These are phyloP conservation scores for Colletotrichum liaoningense DNA, from an alignment of 2,329 filamentous ascomycete species.

Conservation along the genomic window DNA sequence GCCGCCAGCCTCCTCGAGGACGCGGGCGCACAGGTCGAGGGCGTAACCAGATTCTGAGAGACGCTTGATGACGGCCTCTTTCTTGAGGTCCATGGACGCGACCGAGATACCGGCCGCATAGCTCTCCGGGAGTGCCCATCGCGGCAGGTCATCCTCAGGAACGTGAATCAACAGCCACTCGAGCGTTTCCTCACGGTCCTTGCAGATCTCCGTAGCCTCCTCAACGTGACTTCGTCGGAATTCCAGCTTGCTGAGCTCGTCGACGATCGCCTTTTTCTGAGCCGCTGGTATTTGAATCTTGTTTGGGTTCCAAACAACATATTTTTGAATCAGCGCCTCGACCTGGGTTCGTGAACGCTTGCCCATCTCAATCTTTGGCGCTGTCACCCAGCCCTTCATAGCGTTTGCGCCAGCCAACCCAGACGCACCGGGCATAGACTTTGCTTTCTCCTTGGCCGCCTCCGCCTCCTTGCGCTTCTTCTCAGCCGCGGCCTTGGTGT, in stretches of 20 bases:
- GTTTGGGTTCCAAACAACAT: conserved; percentile 90
- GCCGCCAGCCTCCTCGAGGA: conserved; percentile 75
- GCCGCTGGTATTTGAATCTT: conserved; percentile 71
- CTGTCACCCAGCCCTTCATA: conserved; percentile 83
- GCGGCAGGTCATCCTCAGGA: conserved; percentile 94
- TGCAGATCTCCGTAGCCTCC: conserved; percentile 88
- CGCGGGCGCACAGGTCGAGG: conserved; percentile 81
- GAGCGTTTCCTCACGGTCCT: conserved; percentile 90
- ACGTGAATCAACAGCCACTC: conserved; percentile 98
- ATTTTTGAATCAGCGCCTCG: conserved; percentile 81
- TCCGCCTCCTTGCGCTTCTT: conserved; percentile 83
- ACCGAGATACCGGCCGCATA: conserved; percentile 93
- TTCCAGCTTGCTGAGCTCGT: conserved; percentile 80
- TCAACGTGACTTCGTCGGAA: conserved; percentile 92
- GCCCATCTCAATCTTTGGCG: conserved; percentile 94
- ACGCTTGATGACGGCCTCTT: conserved; percentile 85
- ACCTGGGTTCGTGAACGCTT: conserved; percentile 81
- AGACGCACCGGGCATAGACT: conserved; percentile 69
- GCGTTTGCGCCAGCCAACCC: conserved; percentile 60
- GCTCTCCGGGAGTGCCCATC: conserved; percentile 90
- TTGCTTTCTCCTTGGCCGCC: conserved; percentile 75
- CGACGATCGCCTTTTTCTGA: conserved; percentile 71
- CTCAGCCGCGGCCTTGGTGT: conserved; percentile 78
- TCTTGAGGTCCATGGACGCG: conserved; percentile 82
- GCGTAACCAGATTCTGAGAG: conserved; percentile 88